phyloP scores from a whole-genome alignment of 495 filamentous ascomycete genomes.

The Annulohypoxylon nitens region DNA sequence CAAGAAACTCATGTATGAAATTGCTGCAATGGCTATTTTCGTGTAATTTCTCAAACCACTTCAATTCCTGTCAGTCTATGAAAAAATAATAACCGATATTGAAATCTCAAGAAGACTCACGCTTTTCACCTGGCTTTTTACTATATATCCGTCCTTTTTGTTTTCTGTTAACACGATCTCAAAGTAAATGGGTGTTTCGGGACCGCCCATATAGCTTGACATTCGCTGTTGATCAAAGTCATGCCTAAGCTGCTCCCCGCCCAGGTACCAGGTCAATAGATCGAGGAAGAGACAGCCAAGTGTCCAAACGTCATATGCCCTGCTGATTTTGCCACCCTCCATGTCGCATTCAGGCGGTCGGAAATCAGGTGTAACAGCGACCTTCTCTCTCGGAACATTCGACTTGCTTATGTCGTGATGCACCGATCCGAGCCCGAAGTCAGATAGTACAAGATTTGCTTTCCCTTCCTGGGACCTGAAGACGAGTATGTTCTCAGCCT shows the following conservation, averaged over 20 bases:
- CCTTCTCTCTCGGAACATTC: constrained; percentile 27
- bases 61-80: background rate
- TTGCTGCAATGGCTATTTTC: background rate
- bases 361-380: constrained; percentile 29
- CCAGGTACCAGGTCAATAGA: constrained; percentile 53
- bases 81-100: background rate
- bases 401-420: constrained; percentile 28
- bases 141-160: background rate
- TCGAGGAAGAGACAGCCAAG: constrained; percentile 56
- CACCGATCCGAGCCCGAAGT: constrained; percentile 30
- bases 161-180: constrained; percentile 3
- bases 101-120: background rate
- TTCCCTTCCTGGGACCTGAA: constrained; percentile 13
- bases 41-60: constrained; percentile 20
- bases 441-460: constrained; percentile 22
- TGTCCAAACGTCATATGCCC: constrained; percentile 55
- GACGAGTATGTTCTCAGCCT: constrained; percentile 44
- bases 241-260: constrained; percentile 33
- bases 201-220: background rate
- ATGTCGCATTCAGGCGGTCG: constrained; percentile 44
- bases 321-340: constrained; percentile 34
- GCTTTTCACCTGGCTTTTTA: constrained; percentile 13
- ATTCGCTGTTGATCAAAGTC: constrained; percentile 12
- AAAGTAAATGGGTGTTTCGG: constrained; percentile 18
- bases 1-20: constrained; percentile 19